phyloP scores from a whole-genome alignment of 176 grass and related monocot species.

The Elaeis guineensis region DNA sequence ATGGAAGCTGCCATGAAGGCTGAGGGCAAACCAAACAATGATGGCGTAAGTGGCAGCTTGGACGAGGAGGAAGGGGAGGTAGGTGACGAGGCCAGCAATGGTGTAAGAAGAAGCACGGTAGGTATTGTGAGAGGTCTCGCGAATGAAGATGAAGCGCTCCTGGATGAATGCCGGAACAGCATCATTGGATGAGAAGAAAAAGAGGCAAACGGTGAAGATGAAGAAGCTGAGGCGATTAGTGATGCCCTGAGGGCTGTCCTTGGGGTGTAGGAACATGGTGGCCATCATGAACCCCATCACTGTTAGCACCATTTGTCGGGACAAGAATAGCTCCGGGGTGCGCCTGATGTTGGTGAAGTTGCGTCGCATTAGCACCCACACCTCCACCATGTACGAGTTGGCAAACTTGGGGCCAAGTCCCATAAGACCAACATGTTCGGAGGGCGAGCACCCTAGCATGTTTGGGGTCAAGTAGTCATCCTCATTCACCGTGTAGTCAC shows the following conservation, averaged over 20 bases:
- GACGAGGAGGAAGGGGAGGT: constrained; percentile 53
- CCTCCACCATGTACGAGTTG: constrained; percentile 37
- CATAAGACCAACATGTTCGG: no score
- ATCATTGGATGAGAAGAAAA: constrained; percentile 65
- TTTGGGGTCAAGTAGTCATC: constrained; percentile 43
- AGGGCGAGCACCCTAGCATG: background rate
- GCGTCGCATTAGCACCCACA: constrained; percentile 54
- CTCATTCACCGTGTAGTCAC: constrained; percentile 57
- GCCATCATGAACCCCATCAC: constrained; percentile 51
- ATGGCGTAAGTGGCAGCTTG: constrained; percentile 34
- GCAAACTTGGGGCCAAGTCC: constrained; percentile 33
- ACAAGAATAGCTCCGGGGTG: constrained; percentile 61
- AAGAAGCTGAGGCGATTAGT: constrained; percentile 54
- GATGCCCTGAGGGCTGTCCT: constrained; percentile 39
- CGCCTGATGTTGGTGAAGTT: constrained; percentile 70
- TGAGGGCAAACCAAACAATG: constrained; percentile 48
- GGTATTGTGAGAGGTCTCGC: constrained; percentile 59
- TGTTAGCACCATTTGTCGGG: constrained; percentile 51
- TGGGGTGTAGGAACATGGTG: constrained; percentile 62
- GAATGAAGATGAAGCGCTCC: constrained; percentile 58
- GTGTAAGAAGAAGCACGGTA: constrained; percentile 43
- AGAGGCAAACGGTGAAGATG: constrained; percentile 63
- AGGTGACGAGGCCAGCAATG: constrained; percentile 37
- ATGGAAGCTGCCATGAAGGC: constrained; percentile 34
- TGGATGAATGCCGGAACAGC: constrained; percentile 61